Evolutionary conservation across 2,329 filamentous ascomycete species (phyloP).

Genomic region (Onygena corvina): DNA sequence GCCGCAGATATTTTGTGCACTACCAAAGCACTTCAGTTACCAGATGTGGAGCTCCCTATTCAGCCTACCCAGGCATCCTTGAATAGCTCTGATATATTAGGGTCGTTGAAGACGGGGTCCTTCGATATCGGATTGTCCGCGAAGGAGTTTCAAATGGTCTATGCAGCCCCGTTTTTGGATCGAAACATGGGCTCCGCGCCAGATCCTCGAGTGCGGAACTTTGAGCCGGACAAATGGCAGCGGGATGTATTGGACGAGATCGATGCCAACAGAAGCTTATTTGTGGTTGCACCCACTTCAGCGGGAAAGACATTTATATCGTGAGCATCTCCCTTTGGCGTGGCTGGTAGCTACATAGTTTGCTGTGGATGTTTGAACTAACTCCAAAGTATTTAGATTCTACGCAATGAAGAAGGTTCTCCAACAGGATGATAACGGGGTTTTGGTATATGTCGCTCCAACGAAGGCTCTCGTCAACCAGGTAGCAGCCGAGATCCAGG

Average conservation of each 20-base stretch:
- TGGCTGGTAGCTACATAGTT: background rate
- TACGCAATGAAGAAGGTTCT: conserved; percentile 72
- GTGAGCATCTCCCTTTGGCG: conserved; percentile 16
- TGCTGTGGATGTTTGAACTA: background rate
- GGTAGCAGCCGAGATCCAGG: conserved; percentile 67
- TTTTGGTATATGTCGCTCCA: conserved; percentile 67
- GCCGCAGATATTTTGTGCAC: conserved; percentile 24
- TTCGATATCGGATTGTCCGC: conserved; percentile 32
- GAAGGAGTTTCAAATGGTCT: conserved; percentile 53
- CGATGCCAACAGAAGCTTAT: conserved; percentile 56
- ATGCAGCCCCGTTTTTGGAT: conserved; percentile 63
- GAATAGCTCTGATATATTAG: conserved; percentile 5
- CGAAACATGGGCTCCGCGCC: conserved; percentile 57
- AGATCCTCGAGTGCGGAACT: conserved; percentile 53
- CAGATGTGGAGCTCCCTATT: conserved; percentile 14
- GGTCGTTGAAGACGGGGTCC: conserved; percentile 9
- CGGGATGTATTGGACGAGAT: conserved; percentile 60
- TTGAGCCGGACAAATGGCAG: conserved; percentile 68
- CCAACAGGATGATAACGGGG: conserved; percentile 53
- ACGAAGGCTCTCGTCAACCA: conserved; percentile 76
- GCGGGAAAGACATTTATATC: conserved; percentile 75
- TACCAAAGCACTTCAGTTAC: conserved; percentile 25
- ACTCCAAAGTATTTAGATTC: conserved; percentile 36
- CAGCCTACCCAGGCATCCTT: conserved; percentile 8
- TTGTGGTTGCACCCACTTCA: conserved; percentile 66